phyloP scores from a whole-genome alignment of 2,329 filamentous ascomycete species.

The Epichloe scottii region DNA sequence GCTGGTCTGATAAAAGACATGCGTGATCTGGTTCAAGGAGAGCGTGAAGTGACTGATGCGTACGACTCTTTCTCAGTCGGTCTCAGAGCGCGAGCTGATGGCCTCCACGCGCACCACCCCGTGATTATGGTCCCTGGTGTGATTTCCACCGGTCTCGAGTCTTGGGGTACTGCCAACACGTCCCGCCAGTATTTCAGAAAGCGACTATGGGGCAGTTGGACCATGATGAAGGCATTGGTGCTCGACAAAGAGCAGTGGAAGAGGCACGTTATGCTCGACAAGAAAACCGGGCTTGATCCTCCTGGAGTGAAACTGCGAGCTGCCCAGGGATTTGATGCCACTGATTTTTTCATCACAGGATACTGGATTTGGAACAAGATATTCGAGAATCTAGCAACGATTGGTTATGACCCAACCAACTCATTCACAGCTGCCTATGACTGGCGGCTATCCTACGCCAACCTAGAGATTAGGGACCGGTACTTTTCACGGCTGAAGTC shows the following conservation, averaged over 20 bases:
- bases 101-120: slow-evolving; percentile 69
- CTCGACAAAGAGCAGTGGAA: slow-evolving; percentile 93
- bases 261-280: slow-evolving; percentile 92
- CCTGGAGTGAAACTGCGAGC: slow-evolving; percentile 81
- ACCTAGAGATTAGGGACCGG: slow-evolving; percentile 80
- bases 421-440: slow-evolving; percentile 66
- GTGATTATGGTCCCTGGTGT: slow-evolving; percentile 97
- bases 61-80: slow-evolving; percentile 94
- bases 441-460: slow-evolving; percentile 83
- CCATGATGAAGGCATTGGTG: slow-evolving; percentile 92
- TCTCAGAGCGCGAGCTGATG: slow-evolving; percentile 67
- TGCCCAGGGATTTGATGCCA: slow-evolving; percentile 92
- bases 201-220: slow-evolving; percentile 95
- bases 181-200: slow-evolving; percentile 90
- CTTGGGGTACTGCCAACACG: slow-evolving; percentile 79
- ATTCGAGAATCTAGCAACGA: slow-evolving; percentile 86
- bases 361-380: slow-evolving; percentile 99
- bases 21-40: slow-evolving; percentile 71
- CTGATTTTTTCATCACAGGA: slow-evolving; percentile 81
- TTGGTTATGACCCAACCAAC: slow-evolving; percentile 84
- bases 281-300: slow-evolving; percentile 79
- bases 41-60: slow-evolving; percentile 68
- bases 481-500: slow-evolving; percentile 87
- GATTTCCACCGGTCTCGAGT: slow-evolving; percentile 93
- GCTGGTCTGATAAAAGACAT: slow-evolving; percentile 78